These are phyloP conservation scores for Cercospora sesami DNA, from an alignment of 2,329 filamentous ascomycete species.

Conservation along the genomic window DNA sequence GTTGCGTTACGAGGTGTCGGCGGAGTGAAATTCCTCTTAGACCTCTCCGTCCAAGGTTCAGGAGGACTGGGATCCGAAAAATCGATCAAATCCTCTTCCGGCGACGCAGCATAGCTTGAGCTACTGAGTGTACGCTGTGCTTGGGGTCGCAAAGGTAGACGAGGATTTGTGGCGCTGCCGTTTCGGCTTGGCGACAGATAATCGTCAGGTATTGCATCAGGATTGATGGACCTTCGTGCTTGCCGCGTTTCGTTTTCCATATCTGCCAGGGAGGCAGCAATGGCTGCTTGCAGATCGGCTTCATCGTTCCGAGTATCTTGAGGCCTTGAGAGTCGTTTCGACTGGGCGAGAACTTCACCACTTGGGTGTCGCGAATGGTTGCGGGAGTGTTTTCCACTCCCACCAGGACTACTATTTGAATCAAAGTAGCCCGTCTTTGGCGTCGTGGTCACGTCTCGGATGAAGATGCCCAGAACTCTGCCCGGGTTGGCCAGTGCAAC, in stretches of 20 bases:
- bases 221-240: slow-evolving; percentile 40
- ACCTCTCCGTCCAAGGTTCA: slow-evolving; percentile 33
- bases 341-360: slow-evolving; percentile 35
- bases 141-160: neutral
- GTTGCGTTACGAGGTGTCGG: neutral
- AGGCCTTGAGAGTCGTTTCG: slow-evolving; percentile 37
- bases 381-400: slow-evolving; percentile 31
- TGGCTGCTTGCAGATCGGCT: slow-evolving; percentile 50
- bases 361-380: slow-evolving; percentile 36
- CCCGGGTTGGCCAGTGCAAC: slow-evolving; percentile 82
- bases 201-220: slow-evolving; percentile 35
- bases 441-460: slow-evolving; percentile 88
- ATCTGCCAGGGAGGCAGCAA: slow-evolving; percentile 49
- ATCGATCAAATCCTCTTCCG: slow-evolving; percentile 49
- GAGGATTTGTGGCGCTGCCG: slow-evolving; percentile 8
- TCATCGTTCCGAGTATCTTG: slow-evolving; percentile 47
- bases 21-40: slow-evolving; percentile 11
- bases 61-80: slow-evolving; percentile 43
- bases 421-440: slow-evolving; percentile 73
- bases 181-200: slow-evolving; percentile 7
- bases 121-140: slow-evolving; percentile 2
- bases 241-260: slow-evolving; percentile 43
- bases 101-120: slow-evolving; percentile 19
- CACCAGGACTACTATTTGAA: slow-evolving; percentile 49
- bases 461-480: slow-evolving; percentile 83